Evolutionary conservation across 2,329 filamentous ascomycete species (phyloP), one percentile per base, ranked within the genome.

Genomic region (Purpureocillium takamizusanense): DNA sequence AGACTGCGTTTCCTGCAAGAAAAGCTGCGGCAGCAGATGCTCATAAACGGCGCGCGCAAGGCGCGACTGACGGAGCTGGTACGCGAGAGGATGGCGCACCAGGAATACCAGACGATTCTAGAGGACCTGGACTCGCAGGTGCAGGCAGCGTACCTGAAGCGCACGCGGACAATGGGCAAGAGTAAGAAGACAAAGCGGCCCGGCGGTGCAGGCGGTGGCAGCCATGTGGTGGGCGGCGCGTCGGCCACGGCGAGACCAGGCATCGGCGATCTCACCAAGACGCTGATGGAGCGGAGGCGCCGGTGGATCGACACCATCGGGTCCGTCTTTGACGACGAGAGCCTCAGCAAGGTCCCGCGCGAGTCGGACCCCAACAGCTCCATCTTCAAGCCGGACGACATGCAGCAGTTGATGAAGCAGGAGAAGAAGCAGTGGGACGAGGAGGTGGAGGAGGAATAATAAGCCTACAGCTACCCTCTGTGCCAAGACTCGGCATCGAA

Each of bases 71-170:
- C 86, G 1, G 89, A 95, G 29, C 73, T 95, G 21, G 86, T 92
- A 7, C 84, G 88, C 51, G 89, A 95, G 57, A 81, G 87, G 47
- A 90, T 98, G 78, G 92, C 92, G 0, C 82, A 92, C 63, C 92
- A 98, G 56, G 92, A 98, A 59, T 98, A 95, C 67, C 84, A 83
- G 59, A 95, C 88, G 40, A 98, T 98, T 51, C 82, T 94, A 36
- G 92, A 98, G 57, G 92, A 98, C 58, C 79, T 98, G 16, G 92
- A 98, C 67, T 80, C 81, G 31, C 92, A 97, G 57, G 88, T 97
- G 31, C 89, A 97, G 55, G 83, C 86, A 37, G 90, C 92, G 4
- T 98, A 97, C 55, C 79, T 94, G 33, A 98, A 98, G 66, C 84
- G 92, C 17, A 97, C 90, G 21, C 81, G 92, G 34, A 95, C 87